These are phyloP conservation scores for Balansia obtecta DNA, from an alignment of 2,329 filamentous ascomycete species.

Conservation along the genomic window DNA sequence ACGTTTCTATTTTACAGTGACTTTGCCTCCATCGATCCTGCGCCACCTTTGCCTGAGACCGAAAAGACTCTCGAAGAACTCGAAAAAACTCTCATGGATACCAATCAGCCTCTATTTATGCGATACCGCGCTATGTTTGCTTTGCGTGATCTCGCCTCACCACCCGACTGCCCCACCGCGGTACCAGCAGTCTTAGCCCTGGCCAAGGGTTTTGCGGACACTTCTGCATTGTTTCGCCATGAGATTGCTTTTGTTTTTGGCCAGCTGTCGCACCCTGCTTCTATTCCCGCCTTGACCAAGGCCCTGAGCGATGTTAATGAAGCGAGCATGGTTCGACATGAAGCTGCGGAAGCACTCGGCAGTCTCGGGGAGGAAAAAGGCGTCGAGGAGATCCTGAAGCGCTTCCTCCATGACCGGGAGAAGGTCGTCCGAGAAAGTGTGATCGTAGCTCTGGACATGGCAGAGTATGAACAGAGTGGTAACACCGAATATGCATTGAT, in stretches of 20 bases:
- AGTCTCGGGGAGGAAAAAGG: constrained; percentile 88
- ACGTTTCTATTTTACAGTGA: constrained; percentile 43
- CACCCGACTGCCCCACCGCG: constrained; percentile 80
- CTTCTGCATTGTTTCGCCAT: constrained; percentile 88
- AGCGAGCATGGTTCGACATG: constrained; percentile 92
- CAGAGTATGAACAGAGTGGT: constrained; percentile 84
- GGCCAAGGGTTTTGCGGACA: constrained; percentile 72
- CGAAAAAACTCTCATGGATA: constrained; percentile 66
- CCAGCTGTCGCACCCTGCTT: constrained; percentile 91
- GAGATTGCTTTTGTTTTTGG: constrained; percentile 98
- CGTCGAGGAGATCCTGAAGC: constrained; percentile 73
- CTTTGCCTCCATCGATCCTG: constrained; percentile 91
- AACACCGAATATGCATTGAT: constrained; percentile 87
- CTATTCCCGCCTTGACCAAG: constrained; percentile 75
- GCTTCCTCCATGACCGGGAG: constrained; percentile 81
- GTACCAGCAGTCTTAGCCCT: constrained; percentile 77
- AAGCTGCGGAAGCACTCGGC: constrained; percentile 90
- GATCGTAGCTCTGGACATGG: constrained; percentile 94
- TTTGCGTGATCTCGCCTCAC: constrained; percentile 85
- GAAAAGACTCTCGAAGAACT: constrained; percentile 60
- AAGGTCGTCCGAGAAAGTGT: constrained; percentile 90
- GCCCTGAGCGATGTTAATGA: constrained; percentile 70
- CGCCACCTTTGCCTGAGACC: constrained; percentile 71
- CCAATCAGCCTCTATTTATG: constrained; percentile 68
- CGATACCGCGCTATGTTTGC: constrained; percentile 98